Evolutionary conservation across 768 basidiomycete genomes (phyloP), one percentile per base, ranked within the genome.

Genomic region (Kwoniella botswanensis): DNA sequence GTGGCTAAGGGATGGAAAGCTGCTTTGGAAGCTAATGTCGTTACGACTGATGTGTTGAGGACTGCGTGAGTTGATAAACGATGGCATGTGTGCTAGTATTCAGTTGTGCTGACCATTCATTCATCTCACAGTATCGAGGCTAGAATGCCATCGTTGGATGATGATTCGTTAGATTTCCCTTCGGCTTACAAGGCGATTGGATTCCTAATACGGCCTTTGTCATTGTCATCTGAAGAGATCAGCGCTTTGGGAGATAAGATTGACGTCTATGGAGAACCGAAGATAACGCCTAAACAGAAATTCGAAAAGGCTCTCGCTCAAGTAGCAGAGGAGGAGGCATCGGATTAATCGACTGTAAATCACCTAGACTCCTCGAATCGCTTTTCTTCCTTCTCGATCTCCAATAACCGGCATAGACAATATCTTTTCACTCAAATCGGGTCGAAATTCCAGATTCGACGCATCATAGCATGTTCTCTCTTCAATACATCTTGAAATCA

Each of bases 161-260:
- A 98, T 79, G 88, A 94, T 68, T 90, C 91, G 41, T 90, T 94
- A 75, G 94, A 98, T 82, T 92, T 91, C 57, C 95, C 96, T 10
- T 90, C 90, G 78, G 96, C 94, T 0, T 90, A 91, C 85, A 82
- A 87, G 54, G 88, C 90, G 69, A 89, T 93, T 82, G 92, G 89
- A 13, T 85, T 88, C 70, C 88, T 96, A 85, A 84, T 96, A 68
- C 71, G 75, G 52, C 76, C 76, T 35, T 66, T 79, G 11, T 76
- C 76, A 4, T 69, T 84, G 5, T 65, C 77, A 10, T 57, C 76
- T 1, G 76, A 78, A 24, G 82, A 83, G 22, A 71, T 84, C 24
- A 75, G 76, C 7, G 70, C 63, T 1, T 70, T 86, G 22, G 80
- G 68, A 18, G 71, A 71, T 35, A 82, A 81, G 72, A 82, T 86